phyloP scores from a whole-genome alignment of 139 green algal species.

The Edaphochlamys debaryana region DNA sequence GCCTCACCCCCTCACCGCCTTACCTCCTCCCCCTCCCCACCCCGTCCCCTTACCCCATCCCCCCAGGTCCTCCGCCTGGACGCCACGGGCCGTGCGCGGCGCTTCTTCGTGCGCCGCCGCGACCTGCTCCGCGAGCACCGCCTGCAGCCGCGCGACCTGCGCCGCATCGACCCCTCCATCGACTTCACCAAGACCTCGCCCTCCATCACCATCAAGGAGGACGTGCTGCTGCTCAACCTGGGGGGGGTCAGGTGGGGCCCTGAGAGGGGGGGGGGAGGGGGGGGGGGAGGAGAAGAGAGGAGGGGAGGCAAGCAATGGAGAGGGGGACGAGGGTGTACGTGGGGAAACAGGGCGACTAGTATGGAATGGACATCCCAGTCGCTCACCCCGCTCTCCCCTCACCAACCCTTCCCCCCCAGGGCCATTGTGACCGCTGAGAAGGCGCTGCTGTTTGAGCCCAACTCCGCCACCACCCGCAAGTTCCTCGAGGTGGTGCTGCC shows the following conservation, averaged over 20 bases:
- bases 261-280: too few relatives aligned
- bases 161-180: constrained; percentile 91
- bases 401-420: too few relatives aligned
- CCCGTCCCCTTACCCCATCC: background rate
- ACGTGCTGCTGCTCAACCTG: constrained; percentile 90
- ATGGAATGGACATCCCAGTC: too few relatives aligned
- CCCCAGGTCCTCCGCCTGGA: constrained; percentile 79
- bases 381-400: too few relatives aligned
- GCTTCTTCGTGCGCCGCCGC: constrained; percentile 79
- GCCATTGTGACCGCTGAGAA: constrained; percentile 85
- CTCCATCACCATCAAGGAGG: constrained; percentile 88
- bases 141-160: constrained; percentile 91
- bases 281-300: background rate
- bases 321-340: background rate
- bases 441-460: constrained; percentile 90
- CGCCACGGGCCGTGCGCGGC: constrained; percentile 63
- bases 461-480: constrained; percentile 65
- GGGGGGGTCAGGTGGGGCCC: constrained; percentile 76
- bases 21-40: background rate
- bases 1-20: background rate
- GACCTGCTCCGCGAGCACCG: constrained; percentile 86
- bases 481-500: constrained; percentile 84
- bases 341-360: too few relatives aligned
- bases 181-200: constrained; percentile 80
- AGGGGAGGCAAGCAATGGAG: background rate